These are phyloP conservation scores for Lodderomyces beijingensis DNA, from an alignment of 1,139 yeast species.

Conservation along the genomic window DNA sequence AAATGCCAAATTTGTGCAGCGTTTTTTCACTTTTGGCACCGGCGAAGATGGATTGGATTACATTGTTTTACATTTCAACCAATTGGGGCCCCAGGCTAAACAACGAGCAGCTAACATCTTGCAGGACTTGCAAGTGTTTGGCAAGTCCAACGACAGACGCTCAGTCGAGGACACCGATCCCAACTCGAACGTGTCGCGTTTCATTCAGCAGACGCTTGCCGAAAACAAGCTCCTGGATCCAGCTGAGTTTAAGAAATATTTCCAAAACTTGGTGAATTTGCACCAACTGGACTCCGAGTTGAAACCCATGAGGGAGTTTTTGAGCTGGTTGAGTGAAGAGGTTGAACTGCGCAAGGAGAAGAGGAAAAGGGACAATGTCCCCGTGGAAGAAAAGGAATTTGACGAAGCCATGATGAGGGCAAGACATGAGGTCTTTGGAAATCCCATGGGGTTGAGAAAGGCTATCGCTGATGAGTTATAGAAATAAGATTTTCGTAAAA, in stretches of 20 bases:
- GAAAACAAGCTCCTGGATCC: conserved; percentile 24
- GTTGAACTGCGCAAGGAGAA: conserved; percentile 35
- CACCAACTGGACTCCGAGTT: conserved; percentile 23
- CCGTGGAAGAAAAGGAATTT: conserved; percentile 30
- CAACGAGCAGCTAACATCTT: conserved; percentile 36
- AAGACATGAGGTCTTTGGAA: conserved; percentile 75
- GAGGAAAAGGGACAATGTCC: conserved; percentile 29
- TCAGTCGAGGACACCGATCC: conserved; percentile 20
- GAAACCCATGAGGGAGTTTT: conserved; percentile 31
- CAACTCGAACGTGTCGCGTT: conserved; percentile 24
- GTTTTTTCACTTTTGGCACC: conserved; percentile 19
- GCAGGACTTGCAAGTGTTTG: conserved; percentile 31
- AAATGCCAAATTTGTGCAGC: conserved; percentile 22
- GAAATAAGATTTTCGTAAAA: no score
- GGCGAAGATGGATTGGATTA: conserved; percentile 20
- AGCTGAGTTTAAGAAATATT: conserved; percentile 37
- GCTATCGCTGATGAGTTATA: conserved; percentile 53
- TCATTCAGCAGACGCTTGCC: conserved; percentile 27
- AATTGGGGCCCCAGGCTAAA: conserved; percentile 25
- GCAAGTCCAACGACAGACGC: conserved; percentile 19
- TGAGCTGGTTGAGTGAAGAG: conserved; percentile 62
- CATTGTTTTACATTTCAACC: conserved; percentile 26
- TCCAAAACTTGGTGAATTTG: conserved; percentile 38
- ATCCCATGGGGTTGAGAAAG: conserved; percentile 65
- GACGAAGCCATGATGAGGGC: conserved; percentile 48